phyloP scores from a whole-genome alignment of 2,329 filamentous ascomycete species.

The Pseudopithomyces chartarum region DNA sequence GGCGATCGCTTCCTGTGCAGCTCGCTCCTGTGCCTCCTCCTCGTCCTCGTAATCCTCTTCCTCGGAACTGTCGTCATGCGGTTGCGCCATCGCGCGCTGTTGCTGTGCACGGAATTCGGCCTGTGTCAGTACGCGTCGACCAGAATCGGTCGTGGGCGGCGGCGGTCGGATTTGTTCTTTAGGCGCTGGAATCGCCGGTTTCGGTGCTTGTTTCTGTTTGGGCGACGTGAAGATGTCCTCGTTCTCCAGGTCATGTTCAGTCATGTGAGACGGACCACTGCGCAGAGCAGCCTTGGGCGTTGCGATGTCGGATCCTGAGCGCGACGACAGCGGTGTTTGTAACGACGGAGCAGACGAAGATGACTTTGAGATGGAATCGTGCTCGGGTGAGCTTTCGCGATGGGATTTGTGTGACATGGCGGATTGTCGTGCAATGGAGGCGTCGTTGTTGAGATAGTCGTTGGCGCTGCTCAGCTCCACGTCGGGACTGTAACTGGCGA shows the following conservation, averaged over 20 bases:
- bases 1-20: conserved; percentile 38
- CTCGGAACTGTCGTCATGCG: conserved; percentile 35
- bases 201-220: conserved; percentile 13
- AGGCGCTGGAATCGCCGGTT: conserved; percentile 12
- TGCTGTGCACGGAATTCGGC: conserved; percentile 40
- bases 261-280: conserved; percentile 19
- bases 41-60: conserved; percentile 46
- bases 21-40: conserved; percentile 40
- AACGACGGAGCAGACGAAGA: conserved; percentile 39
- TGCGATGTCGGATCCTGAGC: conserved; percentile 36
- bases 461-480: conserved; percentile 23
- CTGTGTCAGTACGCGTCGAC: conserved; percentile 39
- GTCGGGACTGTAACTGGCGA: conserved; percentile 39
- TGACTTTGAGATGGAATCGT: conserved; percentile 28
- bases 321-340: conserved; percentile 39
- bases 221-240: conserved; percentile 38
- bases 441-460: conserved; percentile 35
- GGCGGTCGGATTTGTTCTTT: conserved; percentile 18
- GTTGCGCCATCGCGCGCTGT: conserved; percentile 29
- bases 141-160: conserved; percentile 13
- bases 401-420: conserved; percentile 28
- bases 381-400: conserved; percentile 29
- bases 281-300: conserved; percentile 35
- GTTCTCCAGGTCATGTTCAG: conserved; percentile 28
- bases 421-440: conserved; percentile 34